Evolutionary conservation across 139 green algal species (phyloP).

Genomic region (Chlorella sp.): DNA sequence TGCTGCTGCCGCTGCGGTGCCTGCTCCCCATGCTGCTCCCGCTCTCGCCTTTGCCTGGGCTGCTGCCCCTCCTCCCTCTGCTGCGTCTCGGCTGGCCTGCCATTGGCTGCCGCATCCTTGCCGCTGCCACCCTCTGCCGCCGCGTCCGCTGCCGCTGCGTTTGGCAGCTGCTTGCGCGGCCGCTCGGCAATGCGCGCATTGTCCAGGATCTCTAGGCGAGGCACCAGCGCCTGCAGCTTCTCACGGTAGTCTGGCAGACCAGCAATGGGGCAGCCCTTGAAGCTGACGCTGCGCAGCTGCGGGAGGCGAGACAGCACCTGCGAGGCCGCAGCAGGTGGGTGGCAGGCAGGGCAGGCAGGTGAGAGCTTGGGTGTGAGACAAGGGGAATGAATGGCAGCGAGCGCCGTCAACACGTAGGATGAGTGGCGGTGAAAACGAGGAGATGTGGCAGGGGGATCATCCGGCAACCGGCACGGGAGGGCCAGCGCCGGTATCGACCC

Average conservation of each 20-base stretch:
- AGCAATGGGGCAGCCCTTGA: constrained; percentile 48
- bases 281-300: constrained; percentile 33
- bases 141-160: neutral
- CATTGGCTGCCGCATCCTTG: neutral
- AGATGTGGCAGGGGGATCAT: constrained; percentile 27
- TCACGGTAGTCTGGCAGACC: constrained; percentile 16
- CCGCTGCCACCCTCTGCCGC: neutral
- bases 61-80: neutral
- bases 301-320: constrained; percentile 46
- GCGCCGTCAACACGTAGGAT: no score
- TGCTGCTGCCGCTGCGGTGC: neutral
- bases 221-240: constrained; percentile 24
- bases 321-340: neutral
- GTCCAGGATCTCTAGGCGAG: constrained; percentile 50
- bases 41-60: neutral
- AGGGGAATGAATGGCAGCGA: no score
- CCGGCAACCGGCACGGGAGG: neutral
- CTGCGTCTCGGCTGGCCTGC: neutral
- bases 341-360: neutral
- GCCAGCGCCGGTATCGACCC: constrained; percentile 8
- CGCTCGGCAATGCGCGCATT: constrained; percentile 34
- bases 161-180: constrained; percentile 8
- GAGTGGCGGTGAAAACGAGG: neutral
- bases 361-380: no score
- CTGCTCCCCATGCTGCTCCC: neutral